Evolutionary conservation across 2,329 filamentous ascomycete species (phyloP).

Genomic region (Talaromyces islandicus): DNA sequence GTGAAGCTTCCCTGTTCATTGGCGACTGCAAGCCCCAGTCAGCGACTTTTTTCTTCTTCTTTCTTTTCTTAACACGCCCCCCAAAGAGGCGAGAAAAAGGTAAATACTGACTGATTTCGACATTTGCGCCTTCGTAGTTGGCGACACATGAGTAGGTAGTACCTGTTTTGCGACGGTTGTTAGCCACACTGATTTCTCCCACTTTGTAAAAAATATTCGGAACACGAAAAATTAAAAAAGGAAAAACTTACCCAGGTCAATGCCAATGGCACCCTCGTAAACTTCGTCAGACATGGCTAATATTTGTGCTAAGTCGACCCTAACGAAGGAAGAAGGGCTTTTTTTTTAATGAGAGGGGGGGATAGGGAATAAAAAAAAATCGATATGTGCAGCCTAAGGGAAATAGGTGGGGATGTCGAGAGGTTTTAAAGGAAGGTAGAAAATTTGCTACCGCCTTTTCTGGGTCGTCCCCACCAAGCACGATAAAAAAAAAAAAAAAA

Average conservation of each 20-base stretch:
- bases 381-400: constrained; percentile 14
- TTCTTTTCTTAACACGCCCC: neutral
- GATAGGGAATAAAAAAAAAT: constrained; percentile 9
- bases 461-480: neutral
- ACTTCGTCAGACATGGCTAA: constrained; percentile 84
- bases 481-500: neutral
- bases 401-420: constrained; percentile 17
- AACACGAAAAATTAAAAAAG: constrained; percentile 5
- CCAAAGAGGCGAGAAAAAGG: constrained; percentile 25
- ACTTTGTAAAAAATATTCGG: neutral
- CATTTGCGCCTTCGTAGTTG: constrained; percentile 98
- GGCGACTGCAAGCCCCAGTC: constrained; percentile 57
- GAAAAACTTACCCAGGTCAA: constrained; percentile 84
- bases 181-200: constrained; percentile 3
- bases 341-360: constrained; percentile 13
- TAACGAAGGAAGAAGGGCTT: constrained; percentile 35
- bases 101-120: constrained; percentile 78
- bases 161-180: constrained; percentile 50
- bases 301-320: constrained; percentile 2
- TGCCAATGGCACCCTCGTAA: constrained; percentile 99
- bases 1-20: constrained; percentile 99
- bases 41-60: too few species aligned
- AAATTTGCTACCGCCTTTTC: constrained; percentile 14
- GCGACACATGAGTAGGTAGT: constrained; percentile 99
- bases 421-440: constrained; percentile 17